Evolutionary conservation across 164 flowering plant genomes (phyloP), one percentile per base, ranked within the genome.

Genomic region (Akebia trifoliata): DNA sequence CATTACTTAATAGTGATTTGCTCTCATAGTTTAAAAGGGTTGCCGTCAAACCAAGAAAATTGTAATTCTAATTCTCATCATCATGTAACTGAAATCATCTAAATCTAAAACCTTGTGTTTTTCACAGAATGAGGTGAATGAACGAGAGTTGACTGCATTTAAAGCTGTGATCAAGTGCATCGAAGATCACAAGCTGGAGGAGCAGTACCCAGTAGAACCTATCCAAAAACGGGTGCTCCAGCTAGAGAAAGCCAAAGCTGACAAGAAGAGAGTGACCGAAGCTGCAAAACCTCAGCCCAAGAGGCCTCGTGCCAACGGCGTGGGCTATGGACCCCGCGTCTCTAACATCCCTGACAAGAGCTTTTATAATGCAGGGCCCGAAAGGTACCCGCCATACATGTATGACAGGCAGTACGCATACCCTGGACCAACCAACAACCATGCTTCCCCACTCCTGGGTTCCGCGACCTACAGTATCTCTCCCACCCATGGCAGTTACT

Each of bases 161-260:
- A 93, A 85, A 73, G 85, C 86, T 28, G 86, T 86, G 39, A 72
- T 87, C 25, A 93, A 84, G 73, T 84, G 92, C 80, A 84, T 93
- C 50, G 94, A 89, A 67, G 98, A 89, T 38, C 97, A 84, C 69
- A 90, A 84, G 71, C 88, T 93, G 37, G 95, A 89, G 69, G 81
- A 78, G 61, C 85, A 82, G 59, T 89, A 76, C 64, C 85, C 85
- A 0, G 49, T 85, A 34, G 93, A 81, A 4, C 82, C 92, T 4
- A 86, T 93, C 59, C 92, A 82, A 47, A 87, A 90, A 44, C 79
- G 81, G 43, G 75, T 93, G 24, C 12, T 71, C 43, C 86, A 78
- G 72, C 73, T 93, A 1, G 97, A 89, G 82, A 93, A 93, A 63
- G 98, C 82, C 8, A 93, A 92, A 74, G 95, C 96, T 26, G 97